Percentiles rank a stretch among this genome's conserved stretches.
Conservation (phyloP, 441 rosid genomes). For the Hura crepitans region DNA sequence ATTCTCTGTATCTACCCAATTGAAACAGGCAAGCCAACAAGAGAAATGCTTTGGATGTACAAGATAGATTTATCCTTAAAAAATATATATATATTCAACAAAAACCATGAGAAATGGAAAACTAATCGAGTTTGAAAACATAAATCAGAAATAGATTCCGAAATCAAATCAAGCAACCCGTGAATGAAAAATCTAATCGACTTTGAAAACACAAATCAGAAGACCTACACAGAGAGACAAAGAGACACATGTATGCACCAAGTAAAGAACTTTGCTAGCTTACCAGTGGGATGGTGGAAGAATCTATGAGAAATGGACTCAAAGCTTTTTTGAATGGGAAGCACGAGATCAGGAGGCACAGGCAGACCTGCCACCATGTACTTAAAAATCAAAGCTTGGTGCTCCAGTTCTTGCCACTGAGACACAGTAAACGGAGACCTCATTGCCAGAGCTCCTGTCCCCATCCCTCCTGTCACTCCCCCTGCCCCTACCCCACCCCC, state of each 20-base stretch:
- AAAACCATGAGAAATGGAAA: neutral
- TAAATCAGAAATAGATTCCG: slow-evolving; percentile 12
- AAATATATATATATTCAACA: neutral
- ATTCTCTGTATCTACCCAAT: too few species aligned
- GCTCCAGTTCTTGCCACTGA: slow-evolving; percentile 88
- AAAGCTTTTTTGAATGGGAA: slow-evolving; percentile 66
- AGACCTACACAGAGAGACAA: neutral
- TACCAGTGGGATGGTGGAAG: slow-evolving; percentile 59
- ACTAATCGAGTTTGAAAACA: too few species aligned
- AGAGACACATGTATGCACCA: neutral
- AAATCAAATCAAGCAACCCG: slow-evolving; percentile 14
- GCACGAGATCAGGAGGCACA: slow-evolving; percentile 76
- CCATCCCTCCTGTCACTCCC: slow-evolving; percentile 18
- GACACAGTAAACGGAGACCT: slow-evolving; percentile 58
- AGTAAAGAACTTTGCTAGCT: slow-evolving; percentile 2
- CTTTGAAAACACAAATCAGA: slow-evolving; percentile 4
- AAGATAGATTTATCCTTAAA: neutral
- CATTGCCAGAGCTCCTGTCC: slow-evolving; percentile 29
- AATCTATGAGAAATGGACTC: slow-evolving; percentile 54
- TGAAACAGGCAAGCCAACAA: slow-evolving; percentile 9
- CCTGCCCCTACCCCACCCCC: slow-evolving; percentile 21
- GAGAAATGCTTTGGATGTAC: slow-evolving; percentile 3
- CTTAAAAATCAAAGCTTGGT: slow-evolving; percentile 83
- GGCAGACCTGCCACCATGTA: slow-evolving; percentile 79
- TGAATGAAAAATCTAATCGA: neutral